These are phyloP conservation scores for Cyclotella atomus DNA, from an alignment of 108 stramenopile species.

Conservation along the genomic window DNA sequence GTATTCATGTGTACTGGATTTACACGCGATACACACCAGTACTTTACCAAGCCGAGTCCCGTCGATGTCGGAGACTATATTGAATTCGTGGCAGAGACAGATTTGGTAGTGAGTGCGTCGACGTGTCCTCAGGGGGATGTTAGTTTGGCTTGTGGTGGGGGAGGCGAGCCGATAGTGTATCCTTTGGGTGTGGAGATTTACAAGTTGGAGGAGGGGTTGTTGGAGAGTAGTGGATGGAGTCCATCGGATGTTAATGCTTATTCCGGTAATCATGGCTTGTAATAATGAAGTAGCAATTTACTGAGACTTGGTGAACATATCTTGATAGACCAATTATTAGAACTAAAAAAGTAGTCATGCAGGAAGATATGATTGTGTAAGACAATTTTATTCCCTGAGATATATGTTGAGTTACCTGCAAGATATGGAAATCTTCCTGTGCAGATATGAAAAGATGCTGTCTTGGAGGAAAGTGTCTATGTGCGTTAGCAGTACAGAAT, in stretches of 20 bases:
- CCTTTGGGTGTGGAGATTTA: slow-evolving; percentile 62
- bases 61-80: slow-evolving; percentile 73
- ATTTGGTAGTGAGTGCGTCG: slow-evolving; percentile 54
- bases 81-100: slow-evolving; percentile 67
- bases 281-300: too few relatives aligned
- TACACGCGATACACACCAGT: slow-evolving; percentile 64
- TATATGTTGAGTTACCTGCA: too few relatives aligned
- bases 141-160: slow-evolving; percentile 59
- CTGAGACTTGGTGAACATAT: too few relatives aligned
- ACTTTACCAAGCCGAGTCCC: slow-evolving; percentile 69
- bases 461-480: too few relatives aligned
- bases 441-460: too few relatives aligned
- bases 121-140: slow-evolving; percentile 70
- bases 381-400: too few relatives aligned
- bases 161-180: slow-evolving; percentile 39
- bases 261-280: slow-evolving; percentile 51
- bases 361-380: too few relatives aligned
- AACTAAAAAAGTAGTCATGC: too few relatives aligned
- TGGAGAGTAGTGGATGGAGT: slow-evolving; percentile 47
- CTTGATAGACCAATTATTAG: too few relatives aligned
- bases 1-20: slow-evolving; percentile 77
- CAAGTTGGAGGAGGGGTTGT: slow-evolving; percentile 30
- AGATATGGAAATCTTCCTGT: too few relatives aligned
- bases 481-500: too few relatives aligned
- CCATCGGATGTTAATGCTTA: slow-evolving; percentile 50